Evolutionary conservation across 2,329 filamentous ascomycete genomes (phyloP), one percentile per base, ranked within the genome.

Genomic region (Fusarium staphyleae): DNA sequence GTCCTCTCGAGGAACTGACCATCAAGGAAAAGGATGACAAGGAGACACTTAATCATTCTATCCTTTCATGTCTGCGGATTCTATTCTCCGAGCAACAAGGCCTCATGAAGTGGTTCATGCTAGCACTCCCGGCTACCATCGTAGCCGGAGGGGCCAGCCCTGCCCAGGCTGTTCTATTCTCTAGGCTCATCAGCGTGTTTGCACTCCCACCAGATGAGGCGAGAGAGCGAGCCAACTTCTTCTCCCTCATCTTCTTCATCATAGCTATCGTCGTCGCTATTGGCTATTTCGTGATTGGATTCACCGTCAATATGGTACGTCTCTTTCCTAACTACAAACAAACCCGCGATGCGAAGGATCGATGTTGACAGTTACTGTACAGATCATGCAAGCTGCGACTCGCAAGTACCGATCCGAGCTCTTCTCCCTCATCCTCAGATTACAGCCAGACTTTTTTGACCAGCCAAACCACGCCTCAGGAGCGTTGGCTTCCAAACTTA

Each of bases 231-330:
- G 81, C 78, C 4, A 77, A 84, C 60, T 82, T 82, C 57, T 81
- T 75, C 68, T 75, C 80, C 0, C 69, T 77, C 24, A 82, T 84
- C 80, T 83, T 83, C 51, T 76, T 81, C 37, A 71, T 81, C 1
- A 61, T 81, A 29, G 78, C 79, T 4, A 66, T 72, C 5, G 78
- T 71, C 5, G 71, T 72, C 13, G 68, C 78, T 1, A 35, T 78
- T 0, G 67, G 72, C 10, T 83, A 82, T 48, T 72, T 72, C 19
- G 32, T 57, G 4, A 56, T 75, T 30, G 74, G 75, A n/a, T n/a
- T n/a, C n/a, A n/a, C n/a, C n/a, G n/a, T n/a, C n/a, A n/a, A n/a
- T n/a, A n/a, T n/a, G n/a, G n/a, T n/a, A n/a, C n/a, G n/a, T n/a
- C n/a, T n/a, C n/a, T n/a, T n/a, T n/a, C n/a, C n/a, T n/a, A n/a